Conservation (phyloP, 768 basidiomycete species). For the Lactifluus subvellereus region DNA sequence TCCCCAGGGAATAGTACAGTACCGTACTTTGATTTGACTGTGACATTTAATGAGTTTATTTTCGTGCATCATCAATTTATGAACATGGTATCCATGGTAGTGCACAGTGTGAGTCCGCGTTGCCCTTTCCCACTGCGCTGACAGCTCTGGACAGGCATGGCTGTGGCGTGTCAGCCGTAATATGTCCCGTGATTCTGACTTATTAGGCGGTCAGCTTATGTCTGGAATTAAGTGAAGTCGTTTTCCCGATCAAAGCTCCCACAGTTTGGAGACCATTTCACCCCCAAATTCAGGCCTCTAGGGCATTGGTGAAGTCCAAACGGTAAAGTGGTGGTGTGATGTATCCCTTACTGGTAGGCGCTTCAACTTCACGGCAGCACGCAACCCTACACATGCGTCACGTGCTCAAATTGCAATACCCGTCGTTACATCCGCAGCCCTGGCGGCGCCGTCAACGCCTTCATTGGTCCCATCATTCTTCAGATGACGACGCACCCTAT, state of each 20-base stretch:
- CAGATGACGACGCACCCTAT: background rate
- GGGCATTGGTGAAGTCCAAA: background rate
- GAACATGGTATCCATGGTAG: slow-evolving; percentile 9
- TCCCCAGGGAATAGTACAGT: slow-evolving; percentile 52
- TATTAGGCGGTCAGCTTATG: background rate
- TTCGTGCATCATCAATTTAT: background rate
- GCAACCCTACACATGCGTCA: background rate
- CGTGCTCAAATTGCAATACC: background rate
- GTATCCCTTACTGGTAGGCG: too few relatives aligned
- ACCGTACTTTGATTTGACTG: too few relatives aligned
- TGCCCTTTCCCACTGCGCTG: background rate
- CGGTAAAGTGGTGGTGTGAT: background rate
- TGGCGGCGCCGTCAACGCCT: background rate
- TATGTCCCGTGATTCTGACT: background rate
- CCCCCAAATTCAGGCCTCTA: background rate
- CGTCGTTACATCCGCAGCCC: background rate
- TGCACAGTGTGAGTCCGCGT: background rate
- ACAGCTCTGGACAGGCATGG: background rate
- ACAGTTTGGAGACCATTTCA: background rate
- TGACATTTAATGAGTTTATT: background rate
- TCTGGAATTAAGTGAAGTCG: background rate
- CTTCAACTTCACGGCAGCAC: background rate
- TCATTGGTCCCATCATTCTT: background rate
- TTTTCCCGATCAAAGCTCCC: background rate
- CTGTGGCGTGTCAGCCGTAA: background rate